These are phyloP conservation scores for Erucastrum elatum DNA, from an alignment of 345 rosid genomes.

Conservation along the genomic window DNA sequence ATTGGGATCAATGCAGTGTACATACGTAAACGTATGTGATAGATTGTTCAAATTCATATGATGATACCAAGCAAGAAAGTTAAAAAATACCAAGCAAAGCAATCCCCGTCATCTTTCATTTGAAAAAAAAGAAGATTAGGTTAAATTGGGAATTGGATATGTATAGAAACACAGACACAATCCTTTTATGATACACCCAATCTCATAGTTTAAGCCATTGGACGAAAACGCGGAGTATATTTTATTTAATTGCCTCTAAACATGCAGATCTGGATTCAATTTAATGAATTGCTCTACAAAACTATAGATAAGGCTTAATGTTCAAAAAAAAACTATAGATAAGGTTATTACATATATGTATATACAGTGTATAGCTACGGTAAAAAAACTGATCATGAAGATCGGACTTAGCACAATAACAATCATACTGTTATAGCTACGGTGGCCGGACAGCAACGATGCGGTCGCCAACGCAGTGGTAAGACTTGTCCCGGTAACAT, in stretches of 20 bases:
- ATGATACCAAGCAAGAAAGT: background rate
- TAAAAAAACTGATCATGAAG: constrained; percentile 23
- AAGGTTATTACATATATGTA: background rate
- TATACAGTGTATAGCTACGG: background rate
- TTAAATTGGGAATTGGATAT: background rate
- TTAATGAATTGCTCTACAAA: too few species aligned
- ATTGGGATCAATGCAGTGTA: background rate
- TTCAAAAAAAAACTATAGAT: background rate
- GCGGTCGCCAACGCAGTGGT: constrained; percentile 43
- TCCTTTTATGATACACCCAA: background rate
- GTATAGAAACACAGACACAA: background rate
- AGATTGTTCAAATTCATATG: background rate
- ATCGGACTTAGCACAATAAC: background rate
- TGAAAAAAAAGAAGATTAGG: background rate
- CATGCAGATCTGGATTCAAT: background rate
- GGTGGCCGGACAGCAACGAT: constrained; percentile 33
- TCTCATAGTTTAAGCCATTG: too few species aligned
- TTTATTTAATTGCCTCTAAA: too few species aligned
- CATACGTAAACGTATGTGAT: background rate
- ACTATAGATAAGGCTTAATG: background rate
- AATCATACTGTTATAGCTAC: constrained; percentile 10
- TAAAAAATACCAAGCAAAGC: background rate
- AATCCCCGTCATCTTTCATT: background rate
- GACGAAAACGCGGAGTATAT: too few species aligned
- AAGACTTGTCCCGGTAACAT: constrained; percentile 34